These are phyloP conservation scores for Trichosporon coremiiforme DNA, from an alignment of 1,284 basidiomycete genomes.

Conservation along the genomic window DNA sequence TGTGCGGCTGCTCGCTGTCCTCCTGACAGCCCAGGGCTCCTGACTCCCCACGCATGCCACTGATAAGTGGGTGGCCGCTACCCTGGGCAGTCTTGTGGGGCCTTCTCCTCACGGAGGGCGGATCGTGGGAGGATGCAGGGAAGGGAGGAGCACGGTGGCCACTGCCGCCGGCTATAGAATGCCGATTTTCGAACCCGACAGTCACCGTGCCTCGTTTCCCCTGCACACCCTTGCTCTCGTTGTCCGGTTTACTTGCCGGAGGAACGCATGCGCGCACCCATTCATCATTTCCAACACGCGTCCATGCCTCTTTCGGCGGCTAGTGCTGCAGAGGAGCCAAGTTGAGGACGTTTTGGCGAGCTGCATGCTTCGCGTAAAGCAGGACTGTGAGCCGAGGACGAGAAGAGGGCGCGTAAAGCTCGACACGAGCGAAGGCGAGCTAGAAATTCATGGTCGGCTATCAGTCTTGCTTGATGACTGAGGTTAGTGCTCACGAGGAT, in stretches of 20 bases:
- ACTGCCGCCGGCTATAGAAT: constrained; percentile 16
- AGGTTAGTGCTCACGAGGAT: not conserved
- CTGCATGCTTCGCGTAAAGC: not conserved
- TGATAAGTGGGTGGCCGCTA: not conserved
- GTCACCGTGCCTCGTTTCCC: not conserved
- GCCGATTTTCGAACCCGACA: constrained; percentile 9
- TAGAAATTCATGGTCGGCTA: not conserved
- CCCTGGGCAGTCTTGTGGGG: not conserved
- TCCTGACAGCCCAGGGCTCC: not conserved
- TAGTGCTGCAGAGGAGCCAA: not conserved
- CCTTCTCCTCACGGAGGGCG: not conserved
- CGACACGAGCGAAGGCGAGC: constrained; percentile 7
- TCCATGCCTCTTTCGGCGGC: constrained; percentile 8
- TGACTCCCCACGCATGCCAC: not conserved
- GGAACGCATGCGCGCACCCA: not conserved
- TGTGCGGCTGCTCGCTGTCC: not conserved
- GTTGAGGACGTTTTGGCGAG: not conserved
- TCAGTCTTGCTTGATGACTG: not conserved
- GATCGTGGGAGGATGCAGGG: not conserved
- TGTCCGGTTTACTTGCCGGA: not conserved
- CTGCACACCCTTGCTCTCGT: not conserved
- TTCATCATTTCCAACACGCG: constrained; percentile 6
- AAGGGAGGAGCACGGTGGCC: not conserved
- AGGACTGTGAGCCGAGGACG: not conserved
- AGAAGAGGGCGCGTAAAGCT: not conserved